Evolutionary conservation across 2,329 filamentous ascomycete species (phyloP).

Genomic region (Colletotrichum camelliae): DNA sequence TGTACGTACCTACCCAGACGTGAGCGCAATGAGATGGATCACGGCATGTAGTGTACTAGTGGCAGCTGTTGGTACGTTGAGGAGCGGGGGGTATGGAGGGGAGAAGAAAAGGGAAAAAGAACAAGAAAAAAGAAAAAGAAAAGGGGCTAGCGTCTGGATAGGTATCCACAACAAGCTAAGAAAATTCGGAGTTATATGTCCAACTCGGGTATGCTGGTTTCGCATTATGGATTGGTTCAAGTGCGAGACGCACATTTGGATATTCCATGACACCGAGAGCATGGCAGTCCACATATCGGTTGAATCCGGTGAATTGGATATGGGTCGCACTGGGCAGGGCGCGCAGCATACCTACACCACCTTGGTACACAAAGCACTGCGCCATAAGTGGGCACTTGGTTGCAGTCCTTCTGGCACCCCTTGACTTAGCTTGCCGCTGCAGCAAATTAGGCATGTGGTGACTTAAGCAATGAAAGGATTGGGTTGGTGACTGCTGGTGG

Average conservation of each 20-base stretch:
- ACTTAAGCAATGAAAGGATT: neutral
- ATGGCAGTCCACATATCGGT: constrained; percentile 2
- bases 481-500: neutral
- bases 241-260: constrained; percentile 8
- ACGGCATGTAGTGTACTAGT: neutral
- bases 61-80: neutral
- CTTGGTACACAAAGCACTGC: neutral
- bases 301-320: constrained; percentile 3
- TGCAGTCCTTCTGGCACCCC: neutral
- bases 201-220: neutral
- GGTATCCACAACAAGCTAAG: neutral
- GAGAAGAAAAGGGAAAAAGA: neutral
- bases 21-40: neutral
- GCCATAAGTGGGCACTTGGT: neutral
- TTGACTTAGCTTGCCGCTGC: neutral
- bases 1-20: neutral
- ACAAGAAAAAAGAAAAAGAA: neutral
- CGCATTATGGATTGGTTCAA: neutral
- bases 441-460: neutral
- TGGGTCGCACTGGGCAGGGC: neutral
- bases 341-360: neutral
- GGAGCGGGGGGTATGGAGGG: neutral
- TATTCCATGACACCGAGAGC: constrained; percentile 8
- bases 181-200: no score
- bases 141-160: neutral